phyloP scores from a whole-genome alignment of 2,329 filamentous ascomycete genomes.

The Botrytis deweyae region DNA sequence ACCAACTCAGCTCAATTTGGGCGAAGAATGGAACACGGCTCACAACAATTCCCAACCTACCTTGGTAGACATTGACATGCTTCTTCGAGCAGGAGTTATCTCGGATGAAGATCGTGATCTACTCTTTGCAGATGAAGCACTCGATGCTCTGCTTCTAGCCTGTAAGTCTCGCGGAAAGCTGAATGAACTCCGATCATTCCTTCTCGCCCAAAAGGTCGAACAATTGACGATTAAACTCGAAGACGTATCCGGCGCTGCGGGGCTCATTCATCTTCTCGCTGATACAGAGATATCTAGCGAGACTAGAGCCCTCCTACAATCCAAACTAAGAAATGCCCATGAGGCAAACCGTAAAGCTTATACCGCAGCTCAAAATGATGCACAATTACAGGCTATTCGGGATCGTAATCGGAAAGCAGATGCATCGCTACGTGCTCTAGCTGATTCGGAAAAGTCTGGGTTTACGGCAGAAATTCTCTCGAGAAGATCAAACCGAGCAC shows the following conservation, averaged over 20 bases:
- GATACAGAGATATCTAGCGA: not conserved
- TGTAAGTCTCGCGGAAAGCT: conserved; percentile 2
- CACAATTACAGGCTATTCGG: not conserved
- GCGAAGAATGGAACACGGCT: not conserved
- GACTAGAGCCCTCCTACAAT: not conserved
- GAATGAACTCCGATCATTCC: not conserved
- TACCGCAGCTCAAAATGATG: not conserved
- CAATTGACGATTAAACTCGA: not conserved
- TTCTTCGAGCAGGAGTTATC: not conserved
- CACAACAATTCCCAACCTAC: not conserved
- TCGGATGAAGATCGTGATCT: not conserved
- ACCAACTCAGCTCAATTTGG: not conserved
- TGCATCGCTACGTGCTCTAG: not conserved
- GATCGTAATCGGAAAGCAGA: not conserved
- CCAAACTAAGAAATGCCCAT: not conserved
- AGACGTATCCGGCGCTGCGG: not conserved
- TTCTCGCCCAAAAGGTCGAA: not conserved
- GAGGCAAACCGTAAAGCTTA: not conserved
- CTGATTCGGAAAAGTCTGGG: not conserved
- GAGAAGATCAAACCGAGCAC: not conserved
- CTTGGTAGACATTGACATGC: not conserved
- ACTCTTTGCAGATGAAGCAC: not conserved
- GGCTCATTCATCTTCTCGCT: not conserved
- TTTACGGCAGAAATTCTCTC: conserved; percentile 1
- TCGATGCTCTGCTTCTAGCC: conserved; percentile 2